Evolutionary conservation across 495 filamentous ascomycete genomes (phyloP).

Genomic region (Aspergillus nidulans): DNA sequence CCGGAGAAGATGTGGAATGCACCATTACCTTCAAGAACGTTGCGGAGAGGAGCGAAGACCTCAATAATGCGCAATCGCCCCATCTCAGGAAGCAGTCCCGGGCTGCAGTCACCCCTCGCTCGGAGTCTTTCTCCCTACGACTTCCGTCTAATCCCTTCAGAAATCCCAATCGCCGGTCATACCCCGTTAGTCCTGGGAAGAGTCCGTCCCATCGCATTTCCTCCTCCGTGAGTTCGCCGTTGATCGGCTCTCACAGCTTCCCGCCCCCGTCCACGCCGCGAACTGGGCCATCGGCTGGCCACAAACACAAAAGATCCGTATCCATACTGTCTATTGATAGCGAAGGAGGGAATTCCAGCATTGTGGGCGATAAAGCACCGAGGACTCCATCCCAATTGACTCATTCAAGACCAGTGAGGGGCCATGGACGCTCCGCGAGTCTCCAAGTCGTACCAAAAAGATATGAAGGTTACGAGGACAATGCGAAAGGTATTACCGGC

Average conservation of each 20-base stretch:
- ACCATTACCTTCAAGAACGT: conserved; percentile 95
- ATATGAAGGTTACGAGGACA: conserved; percentile 40
- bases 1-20: conserved; percentile 90
- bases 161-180: conserved; percentile 33
- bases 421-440: conserved; percentile 79
- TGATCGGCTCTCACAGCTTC: conserved; percentile 43
- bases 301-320: conserved; percentile 71
- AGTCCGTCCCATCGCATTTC: conserved; percentile 37
- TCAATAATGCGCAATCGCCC: conserved; percentile 30
- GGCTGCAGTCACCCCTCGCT: conserved; percentile 32
- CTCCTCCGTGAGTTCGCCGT: conserved; percentile 43
- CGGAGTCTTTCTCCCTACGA: conserved; percentile 42
- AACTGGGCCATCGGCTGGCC: conserved; percentile 29
- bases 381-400: conserved; percentile 34
- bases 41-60: conserved; percentile 39
- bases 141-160: conserved; percentile 38
- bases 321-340: conserved; percentile 93
- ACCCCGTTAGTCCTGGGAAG: conserved; percentile 30
- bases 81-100: conserved; percentile 46
- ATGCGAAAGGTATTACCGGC: conserved; percentile 36
- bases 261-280: conserved; percentile 41
- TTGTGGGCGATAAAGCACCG: conserved; percentile 38
- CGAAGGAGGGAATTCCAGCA: conserved; percentile 31
- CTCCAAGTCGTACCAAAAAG: conserved; percentile 68
- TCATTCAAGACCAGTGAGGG: conserved; percentile 45